Conservation (phyloP, 305 asterid species). For the Petunia hybrid region DNA sequence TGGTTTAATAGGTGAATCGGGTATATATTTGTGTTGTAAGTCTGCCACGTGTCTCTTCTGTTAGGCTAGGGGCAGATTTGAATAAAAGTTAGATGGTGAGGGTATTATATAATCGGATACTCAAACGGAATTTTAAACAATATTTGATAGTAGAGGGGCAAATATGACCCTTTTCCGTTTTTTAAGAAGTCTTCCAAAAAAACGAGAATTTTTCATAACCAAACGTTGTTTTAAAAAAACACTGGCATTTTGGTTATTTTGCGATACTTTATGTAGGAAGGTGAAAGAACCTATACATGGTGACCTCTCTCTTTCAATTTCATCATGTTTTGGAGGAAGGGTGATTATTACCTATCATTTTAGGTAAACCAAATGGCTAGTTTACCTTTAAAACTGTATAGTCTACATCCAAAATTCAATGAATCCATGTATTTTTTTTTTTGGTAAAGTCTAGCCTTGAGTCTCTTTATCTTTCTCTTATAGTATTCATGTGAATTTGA, state of each 20-base stretch:
- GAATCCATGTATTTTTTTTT: background rate
- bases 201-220: too few species aligned
- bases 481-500: slow-evolving; percentile 29
- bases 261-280: background rate
- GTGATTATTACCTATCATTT: background rate
- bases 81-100: too few species aligned
- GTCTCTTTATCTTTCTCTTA: background rate
- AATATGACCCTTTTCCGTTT: too few species aligned
- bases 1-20: too few species aligned
- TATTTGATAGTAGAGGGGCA: too few species aligned
- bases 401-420: slow-evolving; percentile 9
- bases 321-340: background rate
- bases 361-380: background rate
- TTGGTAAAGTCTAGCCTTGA: background rate
- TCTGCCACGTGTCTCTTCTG: too few species aligned
- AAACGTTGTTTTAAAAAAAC: too few species aligned
- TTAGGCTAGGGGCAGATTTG: too few species aligned
- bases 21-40: too few species aligned
- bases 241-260: background rate
- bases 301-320: slow-evolving; percentile 7
- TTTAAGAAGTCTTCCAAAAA: too few species aligned
- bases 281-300: slow-evolving; percentile 3
- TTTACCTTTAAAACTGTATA: background rate
- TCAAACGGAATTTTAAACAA: too few species aligned
- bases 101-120: too few species aligned